Conservation (phyloP, 352 stramenopile species). For the Phytophthora syringae region DNA sequence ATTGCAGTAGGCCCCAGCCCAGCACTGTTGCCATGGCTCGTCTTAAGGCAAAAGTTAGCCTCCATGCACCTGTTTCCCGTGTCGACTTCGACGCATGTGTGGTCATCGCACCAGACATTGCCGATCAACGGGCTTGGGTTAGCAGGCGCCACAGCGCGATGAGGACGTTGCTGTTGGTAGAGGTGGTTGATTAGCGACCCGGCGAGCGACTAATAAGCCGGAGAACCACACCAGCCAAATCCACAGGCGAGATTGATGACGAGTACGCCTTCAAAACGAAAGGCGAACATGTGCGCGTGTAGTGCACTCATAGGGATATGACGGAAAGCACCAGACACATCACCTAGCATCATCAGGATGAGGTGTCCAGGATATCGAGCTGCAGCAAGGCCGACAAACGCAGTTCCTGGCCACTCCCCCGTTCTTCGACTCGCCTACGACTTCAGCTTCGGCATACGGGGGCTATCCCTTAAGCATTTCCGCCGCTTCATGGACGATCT, state of each 20-base stretch:
- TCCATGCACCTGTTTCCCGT: not conserved
- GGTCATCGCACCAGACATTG: constrained; percentile 17
- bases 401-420: too few species aligned
- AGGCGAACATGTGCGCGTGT: constrained; percentile 26
- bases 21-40: not conserved
- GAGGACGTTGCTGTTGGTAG: not conserved
- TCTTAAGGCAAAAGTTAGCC: not conserved
- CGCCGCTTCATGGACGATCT: too few species aligned
- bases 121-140: not conserved
- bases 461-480: too few species aligned
- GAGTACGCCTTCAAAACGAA: constrained; percentile 9
- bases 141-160: not conserved
- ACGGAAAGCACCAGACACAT: constrained; percentile 11
- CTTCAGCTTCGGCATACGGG: too few species aligned
- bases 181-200: constrained; percentile 9
- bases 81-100: constrained; percentile 12
- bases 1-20: not conserved
- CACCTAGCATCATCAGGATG: constrained; percentile 5
- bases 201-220: constrained; percentile 4
- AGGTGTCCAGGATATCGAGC: not conserved
- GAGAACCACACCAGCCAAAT: not conserved
- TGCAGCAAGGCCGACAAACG: too few species aligned
- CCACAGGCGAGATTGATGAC: constrained; percentile 8
- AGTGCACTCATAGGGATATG: constrained; percentile 9
- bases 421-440: too few species aligned